A percentile compares a stretch with the other conserved stretches of the same genome.
Conservation (phyloP, 192 early-diverging fungal species). For the Ambispora gerdemannii region DNA sequence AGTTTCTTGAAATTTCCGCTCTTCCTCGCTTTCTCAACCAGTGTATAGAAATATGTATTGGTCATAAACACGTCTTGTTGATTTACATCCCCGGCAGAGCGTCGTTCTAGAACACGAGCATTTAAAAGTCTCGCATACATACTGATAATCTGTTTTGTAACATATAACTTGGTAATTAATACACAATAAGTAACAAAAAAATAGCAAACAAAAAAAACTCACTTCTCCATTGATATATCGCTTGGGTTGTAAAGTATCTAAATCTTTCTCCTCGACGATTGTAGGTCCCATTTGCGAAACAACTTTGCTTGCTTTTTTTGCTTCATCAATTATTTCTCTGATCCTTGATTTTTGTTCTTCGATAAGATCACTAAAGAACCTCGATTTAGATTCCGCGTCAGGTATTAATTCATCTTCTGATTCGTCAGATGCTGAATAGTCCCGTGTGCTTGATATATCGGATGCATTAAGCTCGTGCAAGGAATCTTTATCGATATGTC, state of each 20-base stretch:
- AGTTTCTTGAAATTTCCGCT: neutral
- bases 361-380: neutral
- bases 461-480: neutral
- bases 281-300: neutral
- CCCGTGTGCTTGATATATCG: neutral
- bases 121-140: neutral
- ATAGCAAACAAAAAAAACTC: neutral
- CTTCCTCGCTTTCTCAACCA: neutral
- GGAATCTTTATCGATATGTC: neutral
- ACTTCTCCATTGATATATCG: neutral
- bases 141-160: neutral
- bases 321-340: neutral
- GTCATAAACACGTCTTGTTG: neutral
- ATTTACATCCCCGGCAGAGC: neutral
- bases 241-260: neutral
- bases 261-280: neutral
- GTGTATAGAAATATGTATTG: neutral
- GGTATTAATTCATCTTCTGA: neutral
- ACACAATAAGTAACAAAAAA: neutral
- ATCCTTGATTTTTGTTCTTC: neutral
- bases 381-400: neutral
- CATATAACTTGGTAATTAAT: neutral
- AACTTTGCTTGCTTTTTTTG: neutral
- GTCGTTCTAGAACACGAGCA: neutral
- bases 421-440: neutral